A percentile compares a stretch with the other conserved stretches of the same genome.
Evolutionary conservation across 2,329 filamentous ascomycete genomes (phyloP).

Genomic region (Fusarium sororula): DNA sequence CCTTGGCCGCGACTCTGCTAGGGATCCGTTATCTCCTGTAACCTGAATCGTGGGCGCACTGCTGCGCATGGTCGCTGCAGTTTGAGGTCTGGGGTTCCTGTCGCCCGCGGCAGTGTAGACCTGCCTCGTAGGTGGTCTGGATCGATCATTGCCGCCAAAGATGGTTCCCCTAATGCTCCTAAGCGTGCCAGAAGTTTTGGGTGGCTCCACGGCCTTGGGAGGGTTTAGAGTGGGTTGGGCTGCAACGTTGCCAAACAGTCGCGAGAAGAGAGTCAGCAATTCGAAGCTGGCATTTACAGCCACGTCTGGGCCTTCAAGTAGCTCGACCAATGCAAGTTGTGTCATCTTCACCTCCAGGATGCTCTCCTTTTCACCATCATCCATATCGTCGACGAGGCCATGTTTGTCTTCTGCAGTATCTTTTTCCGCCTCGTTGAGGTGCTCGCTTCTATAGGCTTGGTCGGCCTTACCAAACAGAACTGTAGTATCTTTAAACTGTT

Average conservation of each 20-base stretch:
- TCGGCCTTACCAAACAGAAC: constrained; percentile 74
- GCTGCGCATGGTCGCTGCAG: constrained; percentile 55
- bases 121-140: constrained; percentile 54
- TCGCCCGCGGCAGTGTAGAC: constrained; percentile 50
- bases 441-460: constrained; percentile 69
- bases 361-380: constrained; percentile 82
- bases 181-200: constrained; percentile 77
- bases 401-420: constrained; percentile 40
- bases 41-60: constrained; percentile 78
- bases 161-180: constrained; percentile 79
- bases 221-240: constrained; percentile 56
- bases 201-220: constrained; percentile 61
- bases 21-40: constrained; percentile 68
- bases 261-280: constrained; percentile 80
- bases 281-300: constrained; percentile 91
- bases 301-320: constrained; percentile 82
- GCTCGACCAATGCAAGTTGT: constrained; percentile 83
- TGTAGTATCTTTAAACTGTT: constrained; percentile 80
- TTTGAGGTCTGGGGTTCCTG: constrained; percentile 49
- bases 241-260: constrained; percentile 74
- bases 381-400: constrained; percentile 80
- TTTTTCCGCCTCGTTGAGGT: constrained; percentile 66
- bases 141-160: constrained; percentile 70
- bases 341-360: constrained; percentile 98
- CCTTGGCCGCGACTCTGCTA: constrained; percentile 46